phyloP scores from a whole-genome alignment of 805 yeast genomes.

The Teunomyces funiuensis region DNA sequence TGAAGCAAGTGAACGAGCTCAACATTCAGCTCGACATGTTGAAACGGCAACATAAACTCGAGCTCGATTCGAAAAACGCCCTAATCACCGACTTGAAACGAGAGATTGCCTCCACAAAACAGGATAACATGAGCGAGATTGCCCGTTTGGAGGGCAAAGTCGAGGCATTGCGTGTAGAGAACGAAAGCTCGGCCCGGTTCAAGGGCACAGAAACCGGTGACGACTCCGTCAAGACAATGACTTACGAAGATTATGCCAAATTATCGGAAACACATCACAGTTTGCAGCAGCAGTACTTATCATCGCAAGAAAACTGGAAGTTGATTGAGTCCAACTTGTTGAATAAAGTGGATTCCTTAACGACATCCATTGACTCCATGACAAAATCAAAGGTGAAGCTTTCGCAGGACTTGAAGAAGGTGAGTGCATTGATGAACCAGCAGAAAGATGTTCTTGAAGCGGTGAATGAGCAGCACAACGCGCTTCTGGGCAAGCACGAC shows the following conservation, averaged over 20 bases:
- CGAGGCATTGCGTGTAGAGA: conserved; percentile 63
- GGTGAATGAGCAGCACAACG: conserved; percentile 25
- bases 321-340: conserved; percentile 69
- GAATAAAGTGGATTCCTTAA: conserved; percentile 41
- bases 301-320: conserved; percentile 82
- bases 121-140: conserved; percentile 33
- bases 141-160: conserved; percentile 64
- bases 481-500: conserved; percentile 8
- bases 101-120: conserved; percentile 35
- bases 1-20: conserved; percentile 28
- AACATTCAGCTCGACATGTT: conserved; percentile 34
- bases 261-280: conserved; percentile 50
- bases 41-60: conserved; percentile 31
- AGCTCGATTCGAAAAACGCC: conserved; percentile 32
- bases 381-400: conserved; percentile 30
- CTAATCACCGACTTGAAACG: conserved; percentile 29
- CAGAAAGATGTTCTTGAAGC: conserved; percentile 21
- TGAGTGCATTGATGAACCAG: conserved; percentile 14
- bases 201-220: neutral
- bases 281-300: conserved; percentile 68
- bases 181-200: conserved; percentile 39
- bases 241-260: conserved; percentile 44
- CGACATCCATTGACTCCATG: conserved; percentile 25
- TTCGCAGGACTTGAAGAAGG: conserved; percentile 35
- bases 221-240: conserved; percentile 23